Percentiles rank a stretch among this genome's conserved stretches.
Conservation (phyloP, 257 asterid genomes). For the Solanum medicagineum region DNA sequence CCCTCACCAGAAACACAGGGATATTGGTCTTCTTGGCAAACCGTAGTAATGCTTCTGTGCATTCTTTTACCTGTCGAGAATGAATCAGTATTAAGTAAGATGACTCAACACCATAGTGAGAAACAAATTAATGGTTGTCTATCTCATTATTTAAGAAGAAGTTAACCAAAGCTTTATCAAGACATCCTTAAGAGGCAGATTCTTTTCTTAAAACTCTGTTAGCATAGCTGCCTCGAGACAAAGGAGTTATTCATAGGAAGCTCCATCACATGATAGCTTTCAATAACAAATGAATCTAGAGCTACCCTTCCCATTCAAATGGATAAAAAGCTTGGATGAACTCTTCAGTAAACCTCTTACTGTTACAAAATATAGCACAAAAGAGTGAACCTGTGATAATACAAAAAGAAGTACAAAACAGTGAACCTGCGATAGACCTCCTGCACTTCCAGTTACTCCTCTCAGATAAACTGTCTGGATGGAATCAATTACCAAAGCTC, state of each 20-base stretch:
- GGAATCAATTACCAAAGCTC: slow-evolving; percentile 69
- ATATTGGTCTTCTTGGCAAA: slow-evolving; percentile 84
- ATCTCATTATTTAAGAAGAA: not conserved
- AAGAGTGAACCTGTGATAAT: slow-evolving; percentile 38
- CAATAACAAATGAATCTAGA: not conserved
- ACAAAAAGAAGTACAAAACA: not conserved
- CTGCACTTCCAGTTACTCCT: slow-evolving; percentile 82
- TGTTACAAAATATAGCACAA: slow-evolving; percentile 6
- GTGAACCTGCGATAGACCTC: slow-evolving; percentile 64
- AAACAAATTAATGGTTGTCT: not conserved
- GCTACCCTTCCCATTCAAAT: not conserved
- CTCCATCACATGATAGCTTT: not conserved
- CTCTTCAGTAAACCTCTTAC: not conserved
- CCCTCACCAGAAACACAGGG: slow-evolving; percentile 75
- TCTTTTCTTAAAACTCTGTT: not conserved
- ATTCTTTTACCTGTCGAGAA: slow-evolving; percentile 72
- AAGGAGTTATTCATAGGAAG: not conserved
- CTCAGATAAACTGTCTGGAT: slow-evolving; percentile 83
- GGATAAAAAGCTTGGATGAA: not conserved
- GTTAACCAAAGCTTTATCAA: not conserved
- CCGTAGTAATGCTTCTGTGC: slow-evolving; percentile 82
- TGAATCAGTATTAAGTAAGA: not conserved
- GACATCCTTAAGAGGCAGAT: not conserved
- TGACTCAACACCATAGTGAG: not conserved
- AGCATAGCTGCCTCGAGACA: not conserved